These are phyloP conservation scores for Schwanniomyces occidentalis DNA, from an alignment of 805 yeast species.

Conservation along the genomic window DNA sequence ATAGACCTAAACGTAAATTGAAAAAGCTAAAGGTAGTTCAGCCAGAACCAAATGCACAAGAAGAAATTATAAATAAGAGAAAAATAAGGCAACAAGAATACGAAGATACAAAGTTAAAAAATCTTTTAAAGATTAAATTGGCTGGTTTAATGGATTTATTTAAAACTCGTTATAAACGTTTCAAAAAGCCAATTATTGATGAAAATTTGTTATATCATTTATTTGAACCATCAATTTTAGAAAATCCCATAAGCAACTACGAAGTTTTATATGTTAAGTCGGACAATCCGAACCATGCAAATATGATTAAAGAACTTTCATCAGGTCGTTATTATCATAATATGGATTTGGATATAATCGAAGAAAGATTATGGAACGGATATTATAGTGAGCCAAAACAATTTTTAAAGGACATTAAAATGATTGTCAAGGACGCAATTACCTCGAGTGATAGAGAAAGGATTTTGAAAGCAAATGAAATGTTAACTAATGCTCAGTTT, in stretches of 20 bases:
- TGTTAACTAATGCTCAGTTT: conserved; percentile 95
- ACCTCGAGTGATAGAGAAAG: conserved; percentile 83
- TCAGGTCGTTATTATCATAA: conserved; percentile 76
- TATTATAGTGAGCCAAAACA: conserved; percentile 91
- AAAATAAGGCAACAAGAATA: conserved; percentile 53
- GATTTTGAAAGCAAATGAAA: conserved; percentile 79
- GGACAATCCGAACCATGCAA: conserved; percentile 47
- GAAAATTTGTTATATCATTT: conserved; percentile 71
- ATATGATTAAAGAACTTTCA: conserved; percentile 77
- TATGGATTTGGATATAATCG: conserved; percentile 92
- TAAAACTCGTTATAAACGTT: conserved; percentile 82
- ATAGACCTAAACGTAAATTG: conserved; percentile 52
- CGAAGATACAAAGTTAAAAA: conserved; percentile 79
- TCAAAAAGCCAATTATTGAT: conserved; percentile 87
- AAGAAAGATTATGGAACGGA: conserved; percentile 96
- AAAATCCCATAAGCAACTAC: conserved; percentile 35
- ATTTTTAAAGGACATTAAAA: conserved; percentile 77
- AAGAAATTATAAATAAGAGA: conserved; percentile 37
- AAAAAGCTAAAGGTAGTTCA: conserved; percentile 38
- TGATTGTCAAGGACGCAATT: conserved; percentile 77
- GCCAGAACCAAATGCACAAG: conserved; percentile 21
- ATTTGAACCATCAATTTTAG: conserved; percentile 60
- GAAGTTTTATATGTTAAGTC: conserved; percentile 46
- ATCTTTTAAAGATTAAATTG: conserved; percentile 78
- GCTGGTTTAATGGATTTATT: conserved; percentile 88